phyloP scores from a whole-genome alignment of 1,284 basidiomycete genomes.

The Blastosporella zonata region DNA sequence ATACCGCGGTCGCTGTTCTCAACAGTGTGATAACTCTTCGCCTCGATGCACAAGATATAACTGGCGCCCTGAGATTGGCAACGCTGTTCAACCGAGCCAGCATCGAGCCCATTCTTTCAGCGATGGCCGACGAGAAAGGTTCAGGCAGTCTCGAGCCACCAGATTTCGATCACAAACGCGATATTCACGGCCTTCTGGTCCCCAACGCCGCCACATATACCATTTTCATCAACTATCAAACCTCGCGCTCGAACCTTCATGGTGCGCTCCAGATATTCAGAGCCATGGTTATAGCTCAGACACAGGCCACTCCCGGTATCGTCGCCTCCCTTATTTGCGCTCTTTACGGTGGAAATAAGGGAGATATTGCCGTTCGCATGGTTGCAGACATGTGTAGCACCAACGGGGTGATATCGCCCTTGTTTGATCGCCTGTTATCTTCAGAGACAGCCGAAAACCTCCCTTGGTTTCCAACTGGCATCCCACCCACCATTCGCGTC shows the following conservation, averaged over 20 bases:
- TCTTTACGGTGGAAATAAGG: slow-evolving; percentile 46
- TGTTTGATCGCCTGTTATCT: slow-evolving; percentile 18
- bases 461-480: slow-evolving; percentile 32
- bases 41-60: slow-evolving; percentile 53
- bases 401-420: slow-evolving; percentile 16
- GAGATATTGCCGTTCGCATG: slow-evolving; percentile 46
- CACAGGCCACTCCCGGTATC: slow-evolving; percentile 45
- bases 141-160: background rate
- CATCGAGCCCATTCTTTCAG: slow-evolving; percentile 23
- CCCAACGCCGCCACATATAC: slow-evolving; percentile 63
- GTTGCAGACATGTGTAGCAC: slow-evolving; percentile 43
- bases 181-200: slow-evolving; percentile 20
- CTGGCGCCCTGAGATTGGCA: slow-evolving; percentile 43
- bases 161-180: background rate
- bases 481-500: slow-evolving; percentile 44
- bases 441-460: slow-evolving; percentile 13
- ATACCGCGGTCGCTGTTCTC: slow-evolving; percentile 46
- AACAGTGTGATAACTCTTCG: slow-evolving; percentile 63
- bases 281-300: slow-evolving; percentile 41
- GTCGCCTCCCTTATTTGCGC: slow-evolving; percentile 54
- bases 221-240: slow-evolving; percentile 59
- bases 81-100: slow-evolving; percentile 41
- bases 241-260: slow-evolving; percentile 42
- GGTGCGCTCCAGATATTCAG: slow-evolving; percentile 45
- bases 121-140: slow-evolving; percentile 32